Base-by-base conservation (phyloP, 73 alveolate species). In the Stentor roeselii region DNA sequence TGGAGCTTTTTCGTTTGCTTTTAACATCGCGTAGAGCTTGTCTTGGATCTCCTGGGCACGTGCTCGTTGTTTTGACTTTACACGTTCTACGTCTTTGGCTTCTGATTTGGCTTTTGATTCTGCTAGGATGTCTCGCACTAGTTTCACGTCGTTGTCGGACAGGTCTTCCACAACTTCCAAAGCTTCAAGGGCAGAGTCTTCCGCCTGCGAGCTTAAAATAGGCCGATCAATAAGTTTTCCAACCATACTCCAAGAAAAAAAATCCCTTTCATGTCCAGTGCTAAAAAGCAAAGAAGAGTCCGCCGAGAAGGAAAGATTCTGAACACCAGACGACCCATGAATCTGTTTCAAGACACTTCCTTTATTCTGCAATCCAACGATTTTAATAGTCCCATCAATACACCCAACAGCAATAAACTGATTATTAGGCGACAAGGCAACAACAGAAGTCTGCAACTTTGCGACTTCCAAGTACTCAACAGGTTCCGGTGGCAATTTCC, bases 251-350 rank as follows among this genome's bases (percentile, higher is more conserved):
- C 94, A 91, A 74, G 92, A 87, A 36, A 91, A 86, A 59, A 95
- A 86, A 34, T 95, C 84, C 1, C 98, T 97, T 87, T 95, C 99
- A 59, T 92, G 92, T 1, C 99, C 98, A 0, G 97, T 91, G 30
- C 97, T 85, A 75, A 91, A 92, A 21, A 95, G 92, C 0, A 90
- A 59, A 35, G 94, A 83, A 39, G 98, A 82, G 42, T 86, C 90
- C 59, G 78, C 87, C 74, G 97, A 88, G 85, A 93, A 93, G 58
- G 87, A 83, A 34, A 95, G 39, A 39, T 92, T 84, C 15, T 95
- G 86, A 58, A 95, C 92, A 14, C 99, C 99, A 6, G 94, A 92
- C 58, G 93, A 87, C 14, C 97, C 89, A 83, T 95, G 99, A 39
- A 93, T 94, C 36, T 93, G 89, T 77, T 87, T 91, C 59, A 90